Percentiles rank a stretch among this genome's conserved stretches.
Evolutionary conservation across 257 asterid species (phyloP).

Genomic region (Capsicum rhomboideum): DNA sequence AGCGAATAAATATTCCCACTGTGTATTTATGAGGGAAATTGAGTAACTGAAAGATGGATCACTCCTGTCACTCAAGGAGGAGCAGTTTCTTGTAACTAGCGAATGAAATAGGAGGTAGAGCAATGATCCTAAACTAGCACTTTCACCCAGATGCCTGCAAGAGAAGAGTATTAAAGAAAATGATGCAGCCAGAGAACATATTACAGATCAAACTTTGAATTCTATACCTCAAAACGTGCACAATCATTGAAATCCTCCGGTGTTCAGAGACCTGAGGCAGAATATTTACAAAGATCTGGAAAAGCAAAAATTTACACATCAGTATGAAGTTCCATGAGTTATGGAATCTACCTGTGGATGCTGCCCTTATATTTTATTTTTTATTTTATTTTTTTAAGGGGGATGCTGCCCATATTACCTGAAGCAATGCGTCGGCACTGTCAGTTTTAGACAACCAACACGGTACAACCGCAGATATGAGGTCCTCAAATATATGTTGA

Average conservation of each 20-base stretch:
- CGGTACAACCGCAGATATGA: conserved; percentile 79
- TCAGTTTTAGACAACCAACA: conserved; percentile 69
- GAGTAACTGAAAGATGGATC: conserved; percentile 32
- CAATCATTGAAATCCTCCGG: conserved; percentile 55
- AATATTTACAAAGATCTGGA: conserved; percentile 69
- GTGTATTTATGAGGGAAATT: conserved; percentile 24
- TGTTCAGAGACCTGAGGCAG: conserved; percentile 70
- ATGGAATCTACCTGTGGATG: neutral
- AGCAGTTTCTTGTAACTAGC: conserved; percentile 38
- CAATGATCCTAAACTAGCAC: conserved; percentile 64
- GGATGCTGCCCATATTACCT: conserved; percentile 39
- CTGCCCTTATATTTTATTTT: neutral
- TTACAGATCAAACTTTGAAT: neutral
- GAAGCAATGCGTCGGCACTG: conserved; percentile 54
- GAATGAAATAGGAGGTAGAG: conserved; percentile 66
- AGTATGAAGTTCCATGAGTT: conserved; percentile 3
- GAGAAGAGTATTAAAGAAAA: conserved; percentile 28
- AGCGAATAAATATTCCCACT: conserved; percentile 83
- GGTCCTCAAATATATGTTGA: conserved; percentile 72
- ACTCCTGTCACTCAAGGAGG: conserved; percentile 20
- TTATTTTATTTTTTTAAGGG: neutral
- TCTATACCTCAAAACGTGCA: conserved; percentile 61
- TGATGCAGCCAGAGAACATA: conserved; percentile 1
- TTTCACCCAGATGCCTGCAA: conserved; percentile 80
- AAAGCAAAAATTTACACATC: conserved; percentile 4